Base-by-base conservation (phyloP, 805 yeast genomes). In the Candida qinlingensis region DNA sequence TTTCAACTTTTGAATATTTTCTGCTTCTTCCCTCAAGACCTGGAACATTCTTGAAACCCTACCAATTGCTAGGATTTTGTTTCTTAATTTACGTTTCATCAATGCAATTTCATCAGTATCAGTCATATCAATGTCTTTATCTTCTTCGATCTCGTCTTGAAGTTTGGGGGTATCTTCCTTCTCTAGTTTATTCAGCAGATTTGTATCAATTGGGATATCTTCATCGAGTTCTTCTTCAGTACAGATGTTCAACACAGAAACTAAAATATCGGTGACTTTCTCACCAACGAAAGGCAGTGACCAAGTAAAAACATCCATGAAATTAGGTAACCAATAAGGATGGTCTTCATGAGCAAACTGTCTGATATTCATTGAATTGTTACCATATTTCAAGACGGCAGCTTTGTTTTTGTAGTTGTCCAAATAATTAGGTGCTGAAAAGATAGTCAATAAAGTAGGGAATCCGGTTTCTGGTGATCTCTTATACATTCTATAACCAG, bases 281-380 rank as follows among this genome's bases (percentile, higher is more conserved):
- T 92, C 97, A 25, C 97, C 98, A 27, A 94, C 97, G 71, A 94
- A 92, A 7, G 98, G 99, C 49, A 92, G 72, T 2, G 97, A 87
- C 98, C 98, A 94, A 9, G 96, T 85, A 67, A 92, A 92, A 6
- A 92, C 96, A 66, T 94, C 97, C 96, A 91, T 89, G 60, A 91
- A 88, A 65, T 90, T 90, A 7, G 98, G 98, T 56, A 94, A 74
- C 89, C 96, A 90, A 69, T 94, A 92, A 1, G 99, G 99, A 68
- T 92, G 98, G 5, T 96, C 96, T 30, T 90, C 82, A 60, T 84
- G 70, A 67, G 91, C 90, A 73, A 94, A 92, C 68, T 92, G 98
- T 49, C 97, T 79, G 49, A 92, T 92, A 67, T 92, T 94, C 94
- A 92, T 85, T 26, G 90, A 94, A 57, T 90, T 85, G 63, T 87